These are phyloP conservation scores for Mortierella sp. DNA, from an alignment of 371 early-diverging fungal species.

Conservation along the genomic window DNA sequence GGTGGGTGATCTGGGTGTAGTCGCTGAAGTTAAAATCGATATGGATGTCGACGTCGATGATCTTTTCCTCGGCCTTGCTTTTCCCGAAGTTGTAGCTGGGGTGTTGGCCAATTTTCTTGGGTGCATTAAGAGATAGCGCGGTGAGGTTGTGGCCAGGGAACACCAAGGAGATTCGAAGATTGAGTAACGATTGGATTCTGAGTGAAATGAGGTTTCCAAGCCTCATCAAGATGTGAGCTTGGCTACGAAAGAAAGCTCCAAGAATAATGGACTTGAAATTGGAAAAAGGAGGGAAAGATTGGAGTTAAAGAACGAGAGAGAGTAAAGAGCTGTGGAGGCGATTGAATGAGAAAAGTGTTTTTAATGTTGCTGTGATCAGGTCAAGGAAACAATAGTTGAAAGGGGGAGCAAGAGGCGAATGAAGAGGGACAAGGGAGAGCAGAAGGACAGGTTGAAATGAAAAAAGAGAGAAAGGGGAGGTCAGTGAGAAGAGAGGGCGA, in stretches of 20 bases:
- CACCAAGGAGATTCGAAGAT: background rate
- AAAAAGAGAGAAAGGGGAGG: background rate
- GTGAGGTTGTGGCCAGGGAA: background rate
- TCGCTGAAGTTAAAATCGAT: background rate
- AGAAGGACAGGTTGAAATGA: background rate
- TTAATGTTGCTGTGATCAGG: background rate
- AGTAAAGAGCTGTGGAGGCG: background rate
- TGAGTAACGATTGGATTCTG: background rate
- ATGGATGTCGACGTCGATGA: background rate
- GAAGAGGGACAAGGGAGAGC: background rate
- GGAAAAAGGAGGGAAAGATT: background rate
- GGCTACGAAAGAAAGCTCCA: background rate
- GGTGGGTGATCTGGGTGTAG: background rate
- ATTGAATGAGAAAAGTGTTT: background rate
- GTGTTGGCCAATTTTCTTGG: background rate
- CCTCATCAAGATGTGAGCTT: background rate
- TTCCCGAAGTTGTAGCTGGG: background rate
- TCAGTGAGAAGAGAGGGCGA: background rate
- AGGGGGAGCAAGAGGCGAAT: background rate
- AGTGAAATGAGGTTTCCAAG: background rate
- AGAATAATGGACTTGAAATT: background rate
- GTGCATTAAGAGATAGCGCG: background rate
- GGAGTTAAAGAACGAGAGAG: background rate
- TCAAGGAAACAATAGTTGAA: no score
- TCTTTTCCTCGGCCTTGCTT: background rate